Percentiles rank a stretch among this genome's conserved stretches.
Conservation (phyloP, 1,139 yeast species). For the Spathaspora sp. region DNA sequence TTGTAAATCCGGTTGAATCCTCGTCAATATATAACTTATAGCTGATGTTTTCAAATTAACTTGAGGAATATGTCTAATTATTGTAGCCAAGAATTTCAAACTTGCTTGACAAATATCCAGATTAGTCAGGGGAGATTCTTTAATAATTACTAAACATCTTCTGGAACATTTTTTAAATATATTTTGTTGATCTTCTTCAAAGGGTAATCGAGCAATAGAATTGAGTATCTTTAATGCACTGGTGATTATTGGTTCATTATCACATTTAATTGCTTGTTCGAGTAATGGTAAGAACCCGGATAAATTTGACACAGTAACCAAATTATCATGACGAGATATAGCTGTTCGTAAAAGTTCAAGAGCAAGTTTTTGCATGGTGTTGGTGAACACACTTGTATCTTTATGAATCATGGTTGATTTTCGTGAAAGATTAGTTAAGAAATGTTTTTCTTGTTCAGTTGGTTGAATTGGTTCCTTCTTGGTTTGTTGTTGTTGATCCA, state of each 20-base stretch:
- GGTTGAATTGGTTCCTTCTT: constrained; percentile 6
- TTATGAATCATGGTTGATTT: constrained; percentile 48
- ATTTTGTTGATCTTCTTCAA: constrained; percentile 53
- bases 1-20: constrained; percentile 83
- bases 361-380: constrained; percentile 71
- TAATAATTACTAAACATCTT: constrained; percentile 64
- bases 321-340: constrained; percentile 55
- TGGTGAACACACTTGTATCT: constrained; percentile 43
- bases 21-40: constrained; percentile 69
- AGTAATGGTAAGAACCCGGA: constrained; percentile 76
- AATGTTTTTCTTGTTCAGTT: constrained; percentile 51
- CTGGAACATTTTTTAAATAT: constrained; percentile 60
- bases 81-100: constrained; percentile 69
- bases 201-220: constrained; percentile 59
- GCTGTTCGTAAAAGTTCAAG: constrained; percentile 77
- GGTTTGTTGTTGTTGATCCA: constrained; percentile 17
- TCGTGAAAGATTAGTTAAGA: constrained; percentile 65
- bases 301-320: constrained; percentile 61
- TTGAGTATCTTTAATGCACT: constrained; percentile 67
- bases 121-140: constrained; percentile 75
- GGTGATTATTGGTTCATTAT: constrained; percentile 72
- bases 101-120: constrained; percentile 83
- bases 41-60: constrained; percentile 70
- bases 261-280: constrained; percentile 61
- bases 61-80: constrained; percentile 68